A percentile compares a stretch with the other conserved stretches of the same genome.
phyloP scores from a whole-genome alignment of 768 basidiomycete genomes.

The Amanita subjunquillea region DNA sequence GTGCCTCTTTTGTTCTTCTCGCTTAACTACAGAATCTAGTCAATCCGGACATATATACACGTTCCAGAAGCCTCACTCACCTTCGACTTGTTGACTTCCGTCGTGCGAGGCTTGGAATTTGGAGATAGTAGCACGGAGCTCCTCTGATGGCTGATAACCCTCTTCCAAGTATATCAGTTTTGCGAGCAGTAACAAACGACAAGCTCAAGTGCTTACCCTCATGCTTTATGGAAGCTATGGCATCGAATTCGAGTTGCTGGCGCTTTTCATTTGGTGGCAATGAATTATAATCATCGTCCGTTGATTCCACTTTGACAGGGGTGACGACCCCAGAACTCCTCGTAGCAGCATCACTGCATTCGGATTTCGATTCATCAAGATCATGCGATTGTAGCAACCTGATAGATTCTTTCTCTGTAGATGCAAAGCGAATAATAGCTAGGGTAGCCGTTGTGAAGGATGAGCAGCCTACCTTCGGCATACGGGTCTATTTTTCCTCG shows the following conservation, averaged over 20 bases:
- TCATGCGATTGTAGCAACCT: background rate
- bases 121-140: background rate
- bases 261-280: background rate
- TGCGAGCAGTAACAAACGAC: too few species aligned
- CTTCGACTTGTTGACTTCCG: background rate
- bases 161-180: background rate
- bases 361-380: background rate
- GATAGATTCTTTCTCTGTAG: background rate
- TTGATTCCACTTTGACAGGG: background rate
- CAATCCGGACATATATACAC: background rate
- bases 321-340: background rate
- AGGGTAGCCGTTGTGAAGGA: background rate
- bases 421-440: background rate
- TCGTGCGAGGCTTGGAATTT: background rate
- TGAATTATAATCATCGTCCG: background rate
- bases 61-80: background rate
- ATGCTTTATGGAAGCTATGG: background rate
- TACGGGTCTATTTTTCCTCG: constrained; percentile 5
- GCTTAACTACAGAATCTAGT: background rate
- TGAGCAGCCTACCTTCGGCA: background rate
- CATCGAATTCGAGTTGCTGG: background rate
- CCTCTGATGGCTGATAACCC: background rate
- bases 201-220: background rate
- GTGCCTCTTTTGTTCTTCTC: background rate
- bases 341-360: background rate